phyloP scores from a whole-genome alignment of 176 grass and related monocot genomes.

The maize (Zea mays) region Zm-B73-REFERENCE-NAM-5.0 NC_050097.1:3855501-3856000 shows the following conservation, averaged over 20 bases:
- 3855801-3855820: not conserved
- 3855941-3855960: conserved; percentile 25
- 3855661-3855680: conserved; percentile 18
- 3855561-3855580: too few relatives aligned
- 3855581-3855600: not conserved
- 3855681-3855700: conserved; percentile 23
- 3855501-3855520: conserved; percentile 7
- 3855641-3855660: not conserved
- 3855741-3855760: conserved; percentile 41
- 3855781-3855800: conserved; percentile 19
- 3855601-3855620: conserved; percentile 25
- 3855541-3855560: not conserved
- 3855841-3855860: not conserved
- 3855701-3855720: conserved; percentile 14
- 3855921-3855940: conserved; percentile 26
- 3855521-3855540: conserved; percentile 8
- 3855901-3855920: conserved; percentile 7
- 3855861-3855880: conserved; percentile 6
- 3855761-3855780: conserved; percentile 5
- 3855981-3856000: not conserved
- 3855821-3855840: not conserved
- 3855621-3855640: conserved; percentile 27
- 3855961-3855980: conserved; percentile 1
- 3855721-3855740: conserved; percentile 38
- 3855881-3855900: not conserved